These are phyloP conservation scores for Cladophialophora exuberans DNA, from an alignment of 2,329 filamentous ascomycete species.

Conservation along the genomic window DNA sequence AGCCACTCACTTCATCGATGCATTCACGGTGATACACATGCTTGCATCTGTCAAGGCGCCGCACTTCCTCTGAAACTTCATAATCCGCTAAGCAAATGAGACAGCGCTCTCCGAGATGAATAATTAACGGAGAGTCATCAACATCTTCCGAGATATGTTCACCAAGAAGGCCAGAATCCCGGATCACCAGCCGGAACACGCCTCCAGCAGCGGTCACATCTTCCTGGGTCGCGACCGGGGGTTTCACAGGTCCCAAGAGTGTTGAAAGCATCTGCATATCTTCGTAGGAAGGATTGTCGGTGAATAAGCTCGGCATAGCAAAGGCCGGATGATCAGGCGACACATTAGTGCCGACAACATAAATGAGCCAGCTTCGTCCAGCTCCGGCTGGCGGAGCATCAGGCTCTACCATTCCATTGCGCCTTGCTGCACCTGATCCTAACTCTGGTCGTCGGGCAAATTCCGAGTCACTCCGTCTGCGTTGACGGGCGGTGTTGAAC, in stretches of 20 bases:
- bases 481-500: slow-evolving; percentile 53
- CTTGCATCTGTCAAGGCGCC: slow-evolving; percentile 64
- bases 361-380: slow-evolving; percentile 71
- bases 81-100: slow-evolving; percentile 70
- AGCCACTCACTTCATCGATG: slow-evolving; percentile 65
- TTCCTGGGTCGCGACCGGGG: slow-evolving; percentile 67
- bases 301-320: slow-evolving; percentile 70
- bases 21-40: slow-evolving; percentile 71
- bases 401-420: slow-evolving; percentile 67
- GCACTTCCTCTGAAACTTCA: slow-evolving; percentile 62
- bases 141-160: slow-evolving; percentile 46
- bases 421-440: slow-evolving; percentile 63
- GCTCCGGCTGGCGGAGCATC: slow-evolving; percentile 52
- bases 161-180: slow-evolving; percentile 49
- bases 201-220: slow-evolving; percentile 67
- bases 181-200: slow-evolving; percentile 57
- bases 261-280: slow-evolving; percentile 72
- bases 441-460: slow-evolving; percentile 59
- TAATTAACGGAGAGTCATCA: slow-evolving; percentile 40
- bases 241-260: slow-evolving; percentile 68
- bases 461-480: slow-evolving; percentile 63
- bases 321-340: slow-evolving; percentile 72
- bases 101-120: slow-evolving; percentile 57
- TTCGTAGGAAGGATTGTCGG: slow-evolving; percentile 70
- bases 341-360: slow-evolving; percentile 70